Base-by-base conservation (phyloP, 2,329 filamentous ascomycete species). In the Hymenoscyphus linearis region DNA sequence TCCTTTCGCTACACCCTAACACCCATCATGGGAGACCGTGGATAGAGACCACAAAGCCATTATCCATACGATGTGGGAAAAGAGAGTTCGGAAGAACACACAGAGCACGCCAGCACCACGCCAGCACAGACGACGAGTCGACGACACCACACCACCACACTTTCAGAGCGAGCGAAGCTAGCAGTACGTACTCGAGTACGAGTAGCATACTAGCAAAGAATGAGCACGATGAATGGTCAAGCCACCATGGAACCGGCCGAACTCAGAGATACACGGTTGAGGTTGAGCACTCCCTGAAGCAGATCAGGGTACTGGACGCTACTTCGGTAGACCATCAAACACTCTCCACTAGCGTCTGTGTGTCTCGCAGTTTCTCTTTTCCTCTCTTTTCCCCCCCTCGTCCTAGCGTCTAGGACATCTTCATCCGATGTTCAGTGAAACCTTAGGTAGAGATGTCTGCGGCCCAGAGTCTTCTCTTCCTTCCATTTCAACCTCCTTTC, bases 371-470 rank as follows among this genome's bases (percentile, higher is more conserved):
- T 16, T 18, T n/a, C 22, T 56, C 9, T 14, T 52, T 26, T 26
- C 31, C 34, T 27, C 58, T 55, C 18, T 18, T 25, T 47, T 47
- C 22, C 9, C 22, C 2, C 44, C 13, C n/a, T n/a, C n/a, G n/a
- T n/a, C n/a, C n/a, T n/a, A n/a, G n/a, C 44, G 44, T 22, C 44
- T 16, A 47, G 44, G 35, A 14, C 18, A 53, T 44, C 50, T 55
- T 59, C 60, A 55, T 62, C 63, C 57, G 58, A 64, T 61, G 58
- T 62, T 6, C 36, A 27, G 60, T 58, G 56, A 37, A 55, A 61
- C 60, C 60, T 54, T 18, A 58, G 55, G 55, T 58, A 22, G n/a
- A 22, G 18, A 47, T 22, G 40, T n/a, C 36, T 40, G 36, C 36
- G 7, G 36, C n/a, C n/a, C 13, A n/a, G 36, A 40, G n/a, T n/a